Evolutionary conservation across 2,329 filamentous ascomycete genomes (phyloP).

Genomic region (Neonectria sp.): DNA sequence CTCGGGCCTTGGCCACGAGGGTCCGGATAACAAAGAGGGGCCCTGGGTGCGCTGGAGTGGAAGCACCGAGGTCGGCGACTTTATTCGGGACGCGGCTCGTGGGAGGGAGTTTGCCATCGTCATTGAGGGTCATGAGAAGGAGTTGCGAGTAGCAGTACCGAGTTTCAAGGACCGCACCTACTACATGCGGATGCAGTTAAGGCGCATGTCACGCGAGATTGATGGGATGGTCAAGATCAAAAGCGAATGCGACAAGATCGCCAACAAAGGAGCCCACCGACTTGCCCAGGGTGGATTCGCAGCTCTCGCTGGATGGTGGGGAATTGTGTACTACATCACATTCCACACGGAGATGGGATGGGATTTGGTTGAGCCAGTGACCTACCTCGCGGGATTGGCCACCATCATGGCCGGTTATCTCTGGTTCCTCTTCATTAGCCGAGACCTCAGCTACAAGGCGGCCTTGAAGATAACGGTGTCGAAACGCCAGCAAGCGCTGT

Average conservation of each 20-base stretch:
- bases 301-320: constrained; percentile 84
- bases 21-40: constrained; percentile 58
- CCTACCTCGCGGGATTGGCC: constrained; percentile 88
- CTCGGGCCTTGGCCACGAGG: constrained; percentile 78
- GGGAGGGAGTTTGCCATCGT: constrained; percentile 88
- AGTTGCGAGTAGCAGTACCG: constrained; percentile 86
- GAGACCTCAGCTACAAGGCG: constrained; percentile 88
- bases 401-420: constrained; percentile 92
- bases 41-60: constrained; percentile 89
- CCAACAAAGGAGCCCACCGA: constrained; percentile 82
- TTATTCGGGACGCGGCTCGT: constrained; percentile 89
- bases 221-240: constrained; percentile 81
- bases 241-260: constrained; percentile 83
- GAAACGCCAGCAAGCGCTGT: constrained; percentile 82
- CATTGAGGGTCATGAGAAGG: constrained; percentile 76
- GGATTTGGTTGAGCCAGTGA: constrained; percentile 93
- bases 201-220: constrained; percentile 79
- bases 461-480: constrained; percentile 91
- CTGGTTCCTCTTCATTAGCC: constrained; percentile 95
- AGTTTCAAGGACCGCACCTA: constrained; percentile 93
- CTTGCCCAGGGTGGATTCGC: constrained; percentile 86
- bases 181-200: constrained; percentile 83
- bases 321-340: constrained; percentile 80
- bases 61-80: constrained; percentile 93
- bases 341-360: constrained; percentile 85